A percentile compares a stretch with the other conserved stretches of the same genome.
Conservation (phyloP, 768 basidiomycete genomes). For the Amylocystis lapponica region DNA sequence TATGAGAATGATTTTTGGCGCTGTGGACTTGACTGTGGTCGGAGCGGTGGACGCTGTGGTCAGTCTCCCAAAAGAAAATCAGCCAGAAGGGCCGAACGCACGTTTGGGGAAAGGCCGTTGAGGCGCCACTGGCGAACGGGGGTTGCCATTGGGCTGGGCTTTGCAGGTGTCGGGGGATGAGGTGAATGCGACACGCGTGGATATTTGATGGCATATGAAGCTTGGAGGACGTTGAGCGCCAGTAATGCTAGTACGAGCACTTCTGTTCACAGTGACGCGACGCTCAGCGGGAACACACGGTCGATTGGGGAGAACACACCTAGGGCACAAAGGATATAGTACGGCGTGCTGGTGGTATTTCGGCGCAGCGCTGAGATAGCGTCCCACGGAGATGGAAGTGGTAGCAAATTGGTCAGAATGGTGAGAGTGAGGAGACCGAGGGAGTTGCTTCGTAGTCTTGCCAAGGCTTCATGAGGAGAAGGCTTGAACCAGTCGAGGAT, state of each 20-base stretch:
- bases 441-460: conserved; percentile 35
- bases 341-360: conserved; percentile 6
- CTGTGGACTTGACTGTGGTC: conserved; percentile 18
- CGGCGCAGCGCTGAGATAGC: conserved; percentile 27
- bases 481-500: conserved; percentile 28
- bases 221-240: conserved; percentile 30
- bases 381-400: conserved; percentile 32
- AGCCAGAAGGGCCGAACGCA: no score
- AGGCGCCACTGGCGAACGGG: conserved; percentile 17
- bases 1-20: conserved; percentile 26
- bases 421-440: conserved; percentile 27
- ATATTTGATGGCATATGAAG: conserved; percentile 30
- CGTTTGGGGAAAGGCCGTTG: conserved; percentile 11
- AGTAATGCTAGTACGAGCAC: conserved; percentile 25
- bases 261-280: conserved; percentile 20
- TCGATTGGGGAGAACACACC: no score
- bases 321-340: conserved; percentile 21
- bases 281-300: not conserved
- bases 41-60: no score
- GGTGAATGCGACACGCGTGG: conserved; percentile 21
- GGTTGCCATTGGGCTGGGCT: conserved; percentile 8
- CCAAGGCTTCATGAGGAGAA: conserved; percentile 29
- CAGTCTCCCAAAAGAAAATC: no score
- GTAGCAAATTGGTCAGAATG: conserved; percentile 33
- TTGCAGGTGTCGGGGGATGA: conserved; percentile 19